These are phyloP conservation scores for Tetrahymena elliotti DNA, from an alignment of 73 alveolate species.

Conservation along the genomic window DNA sequence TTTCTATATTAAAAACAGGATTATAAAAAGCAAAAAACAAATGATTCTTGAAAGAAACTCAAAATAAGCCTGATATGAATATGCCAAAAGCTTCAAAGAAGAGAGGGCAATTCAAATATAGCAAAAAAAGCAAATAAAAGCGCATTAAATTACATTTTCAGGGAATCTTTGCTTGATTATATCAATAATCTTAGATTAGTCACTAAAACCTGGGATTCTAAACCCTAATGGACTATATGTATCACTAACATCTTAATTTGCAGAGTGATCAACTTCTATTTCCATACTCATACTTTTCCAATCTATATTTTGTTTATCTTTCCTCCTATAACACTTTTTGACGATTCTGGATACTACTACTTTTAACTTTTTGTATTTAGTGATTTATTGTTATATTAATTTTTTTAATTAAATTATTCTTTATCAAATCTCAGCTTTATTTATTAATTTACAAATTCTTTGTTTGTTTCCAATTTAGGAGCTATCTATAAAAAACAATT, in stretches of 20 bases:
- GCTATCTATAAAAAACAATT: neutral
- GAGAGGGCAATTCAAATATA: neutral
- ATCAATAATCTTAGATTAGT: neutral
- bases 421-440: neutral
- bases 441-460: neutral
- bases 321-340: neutral
- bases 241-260: neutral
- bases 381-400: neutral
- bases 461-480: neutral
- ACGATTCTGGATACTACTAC: neutral
- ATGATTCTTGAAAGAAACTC: neutral
- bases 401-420: neutral
- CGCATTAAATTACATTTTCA: neutral
- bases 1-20: neutral
- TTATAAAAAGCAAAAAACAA: neutral
- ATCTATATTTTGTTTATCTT: neutral
- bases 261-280: neutral
- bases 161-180: neutral
- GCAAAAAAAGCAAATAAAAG: neutral
- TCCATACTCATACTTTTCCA: neutral
- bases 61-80: neutral
- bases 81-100: neutral
- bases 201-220: neutral
- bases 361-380: neutral
- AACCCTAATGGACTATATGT: neutral